Percentiles rank a stretch among this genome's conserved stretches.
Evolutionary conservation across 495 filamentous ascomycete genomes (phyloP).

Genomic region (Penicillium egyptiacum): DNA sequence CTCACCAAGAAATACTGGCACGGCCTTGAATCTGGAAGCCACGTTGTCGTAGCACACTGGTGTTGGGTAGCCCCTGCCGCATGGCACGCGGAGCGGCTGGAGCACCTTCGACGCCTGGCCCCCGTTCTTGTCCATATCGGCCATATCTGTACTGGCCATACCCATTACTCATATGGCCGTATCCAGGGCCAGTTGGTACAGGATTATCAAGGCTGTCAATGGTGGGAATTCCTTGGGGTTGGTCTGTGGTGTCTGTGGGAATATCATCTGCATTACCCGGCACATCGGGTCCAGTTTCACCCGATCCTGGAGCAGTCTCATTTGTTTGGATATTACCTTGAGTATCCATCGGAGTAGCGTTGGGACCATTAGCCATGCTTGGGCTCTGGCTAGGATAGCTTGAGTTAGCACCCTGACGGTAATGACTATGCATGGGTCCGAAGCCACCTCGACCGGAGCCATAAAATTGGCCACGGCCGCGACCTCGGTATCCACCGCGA

Average conservation of each 20-base stretch:
- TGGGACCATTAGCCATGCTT: constrained; percentile 8
- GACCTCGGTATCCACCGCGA: constrained; percentile 63
- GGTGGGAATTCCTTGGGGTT: constrained; percentile 47
- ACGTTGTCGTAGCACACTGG: constrained; percentile 56
- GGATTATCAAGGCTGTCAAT: constrained; percentile 46
- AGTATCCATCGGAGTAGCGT: neutral
- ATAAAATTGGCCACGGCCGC: constrained; percentile 58
- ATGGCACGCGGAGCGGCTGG: constrained; percentile 93
- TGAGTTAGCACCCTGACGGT: constrained; percentile 38
- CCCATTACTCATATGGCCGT: constrained; percentile 26
- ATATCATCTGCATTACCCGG: constrained; percentile 17
- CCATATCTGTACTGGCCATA: constrained; percentile 31
- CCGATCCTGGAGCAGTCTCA: constrained; percentile 4
- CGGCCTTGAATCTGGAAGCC: constrained; percentile 34
- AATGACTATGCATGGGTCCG: constrained; percentile 37
- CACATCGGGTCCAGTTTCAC: constrained; percentile 21
- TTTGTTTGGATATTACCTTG: constrained; percentile 10
- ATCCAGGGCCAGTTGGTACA: constrained; percentile 14
- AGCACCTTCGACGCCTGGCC: constrained; percentile 70
- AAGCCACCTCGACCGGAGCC: constrained; percentile 57
- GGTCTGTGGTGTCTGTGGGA: constrained; percentile 26
- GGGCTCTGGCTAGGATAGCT: constrained; percentile 35
- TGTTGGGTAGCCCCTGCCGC: constrained; percentile 80
- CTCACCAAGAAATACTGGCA: constrained; percentile 41
- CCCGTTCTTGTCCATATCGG: constrained; percentile 45